phyloP scores from a whole-genome alignment of 352 stramenopile genomes.

The Albugo candida region DNA sequence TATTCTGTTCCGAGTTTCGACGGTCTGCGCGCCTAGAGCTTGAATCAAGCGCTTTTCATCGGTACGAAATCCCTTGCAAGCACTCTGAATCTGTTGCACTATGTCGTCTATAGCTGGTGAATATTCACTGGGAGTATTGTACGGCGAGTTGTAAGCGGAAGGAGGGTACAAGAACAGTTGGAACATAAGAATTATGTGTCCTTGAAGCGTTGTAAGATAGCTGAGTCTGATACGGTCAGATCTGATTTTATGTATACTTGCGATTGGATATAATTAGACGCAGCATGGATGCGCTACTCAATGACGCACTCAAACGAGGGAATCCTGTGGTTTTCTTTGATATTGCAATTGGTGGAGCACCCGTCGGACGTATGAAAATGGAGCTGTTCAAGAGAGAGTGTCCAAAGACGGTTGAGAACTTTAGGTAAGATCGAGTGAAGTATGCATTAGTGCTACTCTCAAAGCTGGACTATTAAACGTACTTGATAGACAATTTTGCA shows the following conservation, averaged over 20 bases:
- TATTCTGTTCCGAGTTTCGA: constrained; percentile 43
- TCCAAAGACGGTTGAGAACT: constrained; percentile 94
- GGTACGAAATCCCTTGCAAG: constrained; percentile 43
- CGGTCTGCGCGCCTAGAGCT: constrained; percentile 29
- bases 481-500: constrained; percentile 83
- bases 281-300: constrained; percentile 70
- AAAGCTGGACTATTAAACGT: neutral
- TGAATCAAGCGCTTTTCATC: constrained; percentile 27
- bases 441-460: neutral
- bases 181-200: no score
- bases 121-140: constrained; percentile 22
- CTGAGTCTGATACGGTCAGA: no score
- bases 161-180: constrained; percentile 30
- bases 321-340: constrained; percentile 95
- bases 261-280: neutral
- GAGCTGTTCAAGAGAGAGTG: constrained; percentile 93
- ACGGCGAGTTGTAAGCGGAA: constrained; percentile 37
- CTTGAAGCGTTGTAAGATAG: no score
- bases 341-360: constrained; percentile 71
- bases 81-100: constrained; percentile 33
- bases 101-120: constrained; percentile 23
- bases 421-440: constrained; percentile 31
- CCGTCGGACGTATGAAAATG: constrained; percentile 83
- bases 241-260: no score
- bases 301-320: constrained; percentile 81